Percentiles rank a stretch among this genome's conserved stretches.
Conservation (phyloP, 805 yeast genomes). For the Cyberlindnera lachancei region DNA sequence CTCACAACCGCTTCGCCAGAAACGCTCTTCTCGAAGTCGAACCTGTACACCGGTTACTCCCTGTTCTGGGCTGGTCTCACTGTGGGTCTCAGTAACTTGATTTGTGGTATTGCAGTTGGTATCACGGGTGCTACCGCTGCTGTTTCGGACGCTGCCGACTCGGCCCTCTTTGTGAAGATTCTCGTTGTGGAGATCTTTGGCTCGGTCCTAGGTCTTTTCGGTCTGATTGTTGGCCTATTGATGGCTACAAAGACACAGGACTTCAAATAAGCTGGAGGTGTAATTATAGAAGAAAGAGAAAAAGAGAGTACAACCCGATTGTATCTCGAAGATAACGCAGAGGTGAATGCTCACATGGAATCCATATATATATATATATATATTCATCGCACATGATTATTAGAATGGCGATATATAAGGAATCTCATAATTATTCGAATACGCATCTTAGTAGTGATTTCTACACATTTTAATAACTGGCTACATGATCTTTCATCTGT, state of each 20-base stretch:
- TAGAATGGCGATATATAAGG: too few species aligned
- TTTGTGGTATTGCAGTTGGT: constrained; percentile 97
- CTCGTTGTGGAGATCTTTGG: constrained; percentile 97
- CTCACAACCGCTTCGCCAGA: constrained; percentile 59
- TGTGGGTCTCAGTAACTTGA: constrained; percentile 86
- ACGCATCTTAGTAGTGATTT: too few species aligned
- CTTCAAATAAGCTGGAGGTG: constrained; percentile 41
- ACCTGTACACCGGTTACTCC: constrained; percentile 90
- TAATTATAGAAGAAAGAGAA: background rate
- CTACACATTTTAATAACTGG: too few species aligned
- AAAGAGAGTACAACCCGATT: too few species aligned
- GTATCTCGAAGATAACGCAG: too few species aligned
- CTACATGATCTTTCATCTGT: too few species aligned
- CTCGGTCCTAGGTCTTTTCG: constrained; percentile 89
- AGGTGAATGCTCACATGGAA: too few species aligned
- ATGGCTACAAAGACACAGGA: constrained; percentile 96
- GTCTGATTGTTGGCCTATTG: constrained; percentile 91
- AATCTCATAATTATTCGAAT: too few species aligned
- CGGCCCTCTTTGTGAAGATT: constrained; percentile 89
- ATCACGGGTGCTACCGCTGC: constrained; percentile 99
- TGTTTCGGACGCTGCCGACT: constrained; percentile 94
- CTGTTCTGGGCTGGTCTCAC: constrained; percentile 98
- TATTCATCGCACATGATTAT: too few species aligned
- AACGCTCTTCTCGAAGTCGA: constrained; percentile 65
- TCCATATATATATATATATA: too few species aligned